Conservation (phyloP, 169 alveolate species). For the Plasmodium sp. region DNA sequence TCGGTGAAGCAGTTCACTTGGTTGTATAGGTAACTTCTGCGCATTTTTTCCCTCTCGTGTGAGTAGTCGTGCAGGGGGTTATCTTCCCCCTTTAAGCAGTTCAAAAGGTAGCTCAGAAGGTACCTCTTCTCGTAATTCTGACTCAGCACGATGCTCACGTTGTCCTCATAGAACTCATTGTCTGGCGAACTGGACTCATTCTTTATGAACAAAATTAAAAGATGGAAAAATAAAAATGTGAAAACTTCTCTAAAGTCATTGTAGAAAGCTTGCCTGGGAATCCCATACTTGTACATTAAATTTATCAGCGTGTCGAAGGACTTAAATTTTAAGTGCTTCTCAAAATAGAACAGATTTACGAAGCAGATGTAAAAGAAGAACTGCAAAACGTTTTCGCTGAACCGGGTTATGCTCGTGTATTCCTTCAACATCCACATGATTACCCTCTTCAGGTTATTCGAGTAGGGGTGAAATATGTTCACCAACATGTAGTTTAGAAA, state of each 20-base stretch:
- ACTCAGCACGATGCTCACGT: background rate
- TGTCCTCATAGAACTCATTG: conserved; percentile 15
- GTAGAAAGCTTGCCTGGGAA: conserved; percentile 39
- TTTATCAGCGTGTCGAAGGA: conserved; percentile 47
- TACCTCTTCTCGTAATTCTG: conserved; percentile 24
- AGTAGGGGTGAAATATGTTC: conserved; percentile 40
- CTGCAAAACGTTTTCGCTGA: conserved; percentile 30
- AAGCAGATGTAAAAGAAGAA: conserved; percentile 47
- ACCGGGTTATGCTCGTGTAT: conserved; percentile 16
- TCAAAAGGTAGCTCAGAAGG: background rate
- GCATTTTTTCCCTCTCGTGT: background rate
- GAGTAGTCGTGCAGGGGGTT: background rate
- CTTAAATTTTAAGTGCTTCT: conserved; percentile 53
- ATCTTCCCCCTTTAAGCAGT: background rate
- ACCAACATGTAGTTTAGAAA: conserved; percentile 39
- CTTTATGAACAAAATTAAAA: conserved; percentile 55
- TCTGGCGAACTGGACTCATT: conserved; percentile 24
- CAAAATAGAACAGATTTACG: conserved; percentile 61
- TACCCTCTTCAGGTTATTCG: conserved; percentile 46
- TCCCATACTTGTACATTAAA: conserved; percentile 61
- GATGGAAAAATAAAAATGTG: conserved; percentile 62
- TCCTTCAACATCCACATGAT: conserved; percentile 55
- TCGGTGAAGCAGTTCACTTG: conserved; percentile 40
- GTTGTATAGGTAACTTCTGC: conserved; percentile 2
- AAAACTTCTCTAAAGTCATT: conserved; percentile 58